These are phyloP conservation scores for Ceratobasidium sp. DNA, from an alignment of 1,284 basidiomycete species.

Conservation along the genomic window DNA sequence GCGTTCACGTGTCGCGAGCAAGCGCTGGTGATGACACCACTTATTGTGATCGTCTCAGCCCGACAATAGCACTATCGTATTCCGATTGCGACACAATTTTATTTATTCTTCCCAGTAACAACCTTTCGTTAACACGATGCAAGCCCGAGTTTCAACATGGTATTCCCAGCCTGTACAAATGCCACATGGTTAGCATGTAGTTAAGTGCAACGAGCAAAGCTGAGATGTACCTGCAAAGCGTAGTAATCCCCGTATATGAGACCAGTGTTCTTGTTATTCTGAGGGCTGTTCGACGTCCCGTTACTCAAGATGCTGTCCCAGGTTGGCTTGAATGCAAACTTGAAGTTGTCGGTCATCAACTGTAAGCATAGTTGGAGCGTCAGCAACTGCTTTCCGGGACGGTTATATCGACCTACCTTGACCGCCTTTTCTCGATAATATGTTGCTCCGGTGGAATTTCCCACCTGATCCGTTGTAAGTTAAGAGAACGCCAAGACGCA, in stretches of 20 bases:
- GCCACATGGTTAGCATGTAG: background rate
- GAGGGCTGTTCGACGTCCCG: conserved; percentile 70
- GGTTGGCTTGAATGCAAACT: conserved; percentile 62
- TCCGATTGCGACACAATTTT: background rate
- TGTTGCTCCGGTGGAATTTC: conserved; percentile 56
- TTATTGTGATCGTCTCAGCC: too few relatives aligned
- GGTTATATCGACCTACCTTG: conserved; percentile 54
- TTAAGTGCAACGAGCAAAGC: background rate
- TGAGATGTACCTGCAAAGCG: conserved; percentile 28
- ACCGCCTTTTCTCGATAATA: conserved; percentile 64
- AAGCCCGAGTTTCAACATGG: conserved; percentile 39
- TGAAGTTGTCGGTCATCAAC: conserved; percentile 65
- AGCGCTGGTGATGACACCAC: too few relatives aligned
- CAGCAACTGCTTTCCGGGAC: background rate
- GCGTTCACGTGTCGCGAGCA: too few relatives aligned
- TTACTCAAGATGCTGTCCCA: conserved; percentile 74
- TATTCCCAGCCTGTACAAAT: conserved; percentile 36
- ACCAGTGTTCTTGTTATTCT: conserved; percentile 67
- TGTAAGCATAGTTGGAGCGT: conserved; percentile 49
- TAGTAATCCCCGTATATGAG: conserved; percentile 65
- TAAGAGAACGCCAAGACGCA: background rate
- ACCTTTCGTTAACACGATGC: conserved; percentile 15
- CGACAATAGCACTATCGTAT: too few relatives aligned
- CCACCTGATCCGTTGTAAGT: conserved; percentile 48
- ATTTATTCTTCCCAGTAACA: background rate